phyloP scores from a whole-genome alignment of 176 grass and related monocot species.

The Metroxylon sagu region DNA sequence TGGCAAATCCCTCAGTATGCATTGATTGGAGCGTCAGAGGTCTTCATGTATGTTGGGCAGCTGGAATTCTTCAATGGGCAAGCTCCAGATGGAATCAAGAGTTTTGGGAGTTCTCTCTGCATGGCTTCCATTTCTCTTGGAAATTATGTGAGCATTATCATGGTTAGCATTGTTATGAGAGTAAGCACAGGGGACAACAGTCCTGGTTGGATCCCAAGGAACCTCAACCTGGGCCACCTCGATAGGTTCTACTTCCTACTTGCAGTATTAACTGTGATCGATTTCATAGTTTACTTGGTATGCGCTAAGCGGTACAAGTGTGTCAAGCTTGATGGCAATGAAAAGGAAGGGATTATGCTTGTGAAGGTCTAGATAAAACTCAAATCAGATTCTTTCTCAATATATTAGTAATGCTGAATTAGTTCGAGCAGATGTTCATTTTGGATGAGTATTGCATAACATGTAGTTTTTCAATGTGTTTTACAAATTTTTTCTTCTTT shows the following conservation, averaged over 20 bases:
- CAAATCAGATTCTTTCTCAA: no score
- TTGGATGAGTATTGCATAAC: no score
- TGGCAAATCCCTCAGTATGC: slow-evolving; percentile 14
- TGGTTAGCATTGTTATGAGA: background rate
- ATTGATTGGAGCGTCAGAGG: slow-evolving; percentile 13
- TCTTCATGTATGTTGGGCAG: slow-evolving; percentile 20
- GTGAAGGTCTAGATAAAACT: no score
- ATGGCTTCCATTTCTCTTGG: slow-evolving; percentile 9
- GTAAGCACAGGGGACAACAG: background rate
- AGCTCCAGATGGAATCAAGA: slow-evolving; percentile 11
- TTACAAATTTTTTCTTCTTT: no score
- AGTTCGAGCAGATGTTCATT: no score
- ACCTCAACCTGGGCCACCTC: slow-evolving; percentile 7
- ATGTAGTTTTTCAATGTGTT: no score
- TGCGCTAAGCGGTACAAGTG: slow-evolving; percentile 16
- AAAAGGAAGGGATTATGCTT: no score
- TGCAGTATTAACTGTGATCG: background rate
- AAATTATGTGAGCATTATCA: slow-evolving; percentile 3
- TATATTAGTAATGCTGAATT: no score
- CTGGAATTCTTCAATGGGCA: slow-evolving; percentile 16
- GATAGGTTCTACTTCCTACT: slow-evolving; percentile 17
- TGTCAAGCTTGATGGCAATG: background rate
- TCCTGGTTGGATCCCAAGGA: slow-evolving; percentile 9
- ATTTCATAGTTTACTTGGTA: background rate
- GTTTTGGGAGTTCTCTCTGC: slow-evolving; percentile 14